Percentiles rank a stretch among this genome's conserved stretches.
These are phyloP conservation scores for Trapa incisa DNA, from an alignment of 345 rosid species.

Conservation along the genomic window DNA sequence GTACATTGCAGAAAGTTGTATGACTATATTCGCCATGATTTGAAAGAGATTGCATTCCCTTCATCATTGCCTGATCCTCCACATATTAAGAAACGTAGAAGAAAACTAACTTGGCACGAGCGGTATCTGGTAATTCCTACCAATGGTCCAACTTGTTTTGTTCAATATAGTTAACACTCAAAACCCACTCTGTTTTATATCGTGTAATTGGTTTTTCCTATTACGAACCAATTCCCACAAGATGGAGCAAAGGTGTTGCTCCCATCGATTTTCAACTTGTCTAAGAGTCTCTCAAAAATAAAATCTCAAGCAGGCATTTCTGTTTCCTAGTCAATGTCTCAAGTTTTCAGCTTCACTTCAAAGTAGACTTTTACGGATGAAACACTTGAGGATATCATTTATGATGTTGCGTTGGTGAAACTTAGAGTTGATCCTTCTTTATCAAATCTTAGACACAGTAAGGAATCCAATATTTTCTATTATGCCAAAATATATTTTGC, in stretches of 20 bases:
- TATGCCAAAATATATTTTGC: neutral
- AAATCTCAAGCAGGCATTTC: neutral
- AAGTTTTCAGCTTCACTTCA: neutral
- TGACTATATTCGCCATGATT: slow-evolving; percentile 65
- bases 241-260: neutral
- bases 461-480: neutral
- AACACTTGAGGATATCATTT: neutral
- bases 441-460: neutral
- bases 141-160: neutral
- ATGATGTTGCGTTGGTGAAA: neutral
- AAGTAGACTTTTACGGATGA: neutral
- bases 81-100: slow-evolving; percentile 54
- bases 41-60: slow-evolving; percentile 86
- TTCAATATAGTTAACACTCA: slow-evolving; percentile 35
- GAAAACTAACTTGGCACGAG: slow-evolving; percentile 73
- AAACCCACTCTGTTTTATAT: neutral
- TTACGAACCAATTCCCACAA: neutral
- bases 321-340: neutral
- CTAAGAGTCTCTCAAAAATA: neutral
- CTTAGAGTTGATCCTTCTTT: neutral
- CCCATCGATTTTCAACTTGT: neutral
- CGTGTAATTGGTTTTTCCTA: neutral
- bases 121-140: slow-evolving; percentile 36
- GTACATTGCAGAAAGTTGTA: slow-evolving; percentile 43
- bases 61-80: slow-evolving; percentile 90